A percentile compares a stretch with the other conserved stretches of the same genome.
Conservation (phyloP, 805 yeast genomes). For the Saccharomycopsis malanga region DNA sequence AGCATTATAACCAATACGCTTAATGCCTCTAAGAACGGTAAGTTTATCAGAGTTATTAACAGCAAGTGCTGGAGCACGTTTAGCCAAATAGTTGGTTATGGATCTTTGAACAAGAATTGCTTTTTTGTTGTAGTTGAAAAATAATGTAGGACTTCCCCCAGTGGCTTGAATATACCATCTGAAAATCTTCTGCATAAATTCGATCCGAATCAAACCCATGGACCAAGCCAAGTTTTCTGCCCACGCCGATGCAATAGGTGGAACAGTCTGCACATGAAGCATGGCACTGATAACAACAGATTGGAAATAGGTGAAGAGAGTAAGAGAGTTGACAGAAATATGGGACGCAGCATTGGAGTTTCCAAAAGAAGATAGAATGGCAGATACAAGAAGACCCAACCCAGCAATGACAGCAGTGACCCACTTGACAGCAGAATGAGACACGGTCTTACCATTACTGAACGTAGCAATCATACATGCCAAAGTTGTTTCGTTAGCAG, state of each 20-base stretch:
- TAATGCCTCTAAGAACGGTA: slow-evolving; percentile 76
- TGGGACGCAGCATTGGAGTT: slow-evolving; percentile 86
- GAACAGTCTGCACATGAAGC: slow-evolving; percentile 79
- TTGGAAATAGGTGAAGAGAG: slow-evolving; percentile 83
- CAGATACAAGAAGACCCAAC: slow-evolving; percentile 70
- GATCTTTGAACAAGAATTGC: slow-evolving; percentile 63
- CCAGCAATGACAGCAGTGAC: slow-evolving; percentile 90
- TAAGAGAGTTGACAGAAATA: slow-evolving; percentile 77
- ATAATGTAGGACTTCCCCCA: slow-evolving; percentile 77
- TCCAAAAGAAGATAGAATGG: slow-evolving; percentile 75
- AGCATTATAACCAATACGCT: slow-evolving; percentile 71
- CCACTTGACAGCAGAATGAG: slow-evolving; percentile 83
- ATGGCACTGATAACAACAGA: slow-evolving; percentile 75
- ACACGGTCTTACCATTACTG: slow-evolving; percentile 71
- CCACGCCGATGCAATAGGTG: slow-evolving; percentile 93
- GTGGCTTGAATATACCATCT: slow-evolving; percentile 84
- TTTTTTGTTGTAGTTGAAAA: slow-evolving; percentile 38
- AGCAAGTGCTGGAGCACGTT: slow-evolving; percentile 32
- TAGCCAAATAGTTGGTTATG: slow-evolving; percentile 28
- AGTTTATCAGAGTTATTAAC: slow-evolving; percentile 49
- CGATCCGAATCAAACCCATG: slow-evolving; percentile 75
- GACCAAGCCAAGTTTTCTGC: slow-evolving; percentile 91
- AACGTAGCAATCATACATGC: slow-evolving; percentile 79
- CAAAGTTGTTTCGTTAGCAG: slow-evolving; percentile 34
- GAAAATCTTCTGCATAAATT: slow-evolving; percentile 78